Percentiles rank a stretch among this genome's conserved stretches.
These are phyloP conservation scores for Aphanomyces astaci DNA, from an alignment of 352 stramenopile species.

Conservation along the genomic window DNA sequence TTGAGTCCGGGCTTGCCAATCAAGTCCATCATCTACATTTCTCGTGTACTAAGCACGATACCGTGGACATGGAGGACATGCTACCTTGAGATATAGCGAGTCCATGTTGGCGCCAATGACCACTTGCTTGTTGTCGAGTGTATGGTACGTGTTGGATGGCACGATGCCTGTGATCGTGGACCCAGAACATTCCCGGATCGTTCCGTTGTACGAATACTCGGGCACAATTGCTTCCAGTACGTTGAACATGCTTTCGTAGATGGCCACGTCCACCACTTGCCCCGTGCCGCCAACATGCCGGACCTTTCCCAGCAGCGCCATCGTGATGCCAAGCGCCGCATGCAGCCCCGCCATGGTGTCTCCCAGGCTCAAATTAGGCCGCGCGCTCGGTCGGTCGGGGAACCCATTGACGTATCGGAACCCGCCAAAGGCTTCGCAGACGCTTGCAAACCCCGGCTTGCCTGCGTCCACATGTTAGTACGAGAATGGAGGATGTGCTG, in stretches of 20 bases:
- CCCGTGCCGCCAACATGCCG: conserved; percentile 29
- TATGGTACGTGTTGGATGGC: conserved; percentile 81
- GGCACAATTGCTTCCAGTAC: conserved; percentile 77
- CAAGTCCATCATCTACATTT: conserved; percentile 50
- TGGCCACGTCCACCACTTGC: conserved; percentile 78
- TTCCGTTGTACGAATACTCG: conserved; percentile 75
- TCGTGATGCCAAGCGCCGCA: conserved; percentile 67
- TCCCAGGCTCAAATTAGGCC: conserved; percentile 75
- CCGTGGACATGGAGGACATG: neutral
- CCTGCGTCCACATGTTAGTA: neutral
- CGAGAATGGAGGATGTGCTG: neutral
- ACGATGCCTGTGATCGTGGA: conserved; percentile 85
- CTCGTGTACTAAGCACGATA: neutral
- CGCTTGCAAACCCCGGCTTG: conserved; percentile 72
- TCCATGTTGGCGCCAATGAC: conserved; percentile 82
- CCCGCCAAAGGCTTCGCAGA: conserved; percentile 80
- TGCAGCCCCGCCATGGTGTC: conserved; percentile 82
- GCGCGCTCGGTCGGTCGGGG: conserved; percentile 58
- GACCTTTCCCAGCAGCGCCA: conserved; percentile 69
- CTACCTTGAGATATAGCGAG: conserved; percentile 54
- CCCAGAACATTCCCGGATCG: conserved; percentile 72
- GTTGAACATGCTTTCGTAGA: conserved; percentile 85
- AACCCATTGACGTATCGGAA: conserved; percentile 86
- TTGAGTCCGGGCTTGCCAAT: conserved; percentile 50
- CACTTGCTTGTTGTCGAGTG: conserved; percentile 72